Evolutionary conservation across 2,329 filamentous ascomycete species (phyloP).

Genomic region (Cercospora sp.): DNA sequence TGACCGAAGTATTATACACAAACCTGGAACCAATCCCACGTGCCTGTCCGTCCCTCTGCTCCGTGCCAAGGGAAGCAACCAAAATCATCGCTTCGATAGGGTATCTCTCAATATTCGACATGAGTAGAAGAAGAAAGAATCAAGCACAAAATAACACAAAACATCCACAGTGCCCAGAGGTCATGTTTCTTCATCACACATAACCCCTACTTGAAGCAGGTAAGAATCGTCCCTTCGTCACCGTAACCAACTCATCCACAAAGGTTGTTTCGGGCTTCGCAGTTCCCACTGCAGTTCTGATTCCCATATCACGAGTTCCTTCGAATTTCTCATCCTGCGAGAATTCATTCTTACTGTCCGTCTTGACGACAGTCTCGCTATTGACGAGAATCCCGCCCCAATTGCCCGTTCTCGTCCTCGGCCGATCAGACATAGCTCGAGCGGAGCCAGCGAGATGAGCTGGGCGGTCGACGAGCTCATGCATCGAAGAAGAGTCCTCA

Average conservation of each 20-base stretch:
- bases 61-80: neutral
- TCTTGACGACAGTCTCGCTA: constrained; percentile 39
- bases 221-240: constrained; percentile 35
- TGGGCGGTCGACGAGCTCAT: constrained; percentile 34
- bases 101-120: neutral
- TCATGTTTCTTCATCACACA: neutral
- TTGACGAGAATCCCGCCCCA: constrained; percentile 42
- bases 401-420: constrained; percentile 20
- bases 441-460: constrained; percentile 22
- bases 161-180: neutral
- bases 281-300: constrained; percentile 33
- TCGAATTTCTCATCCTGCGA: constrained; percentile 20
- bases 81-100: neutral
- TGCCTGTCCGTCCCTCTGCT: neutral
- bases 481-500: constrained; percentile 26
- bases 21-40: neutral
- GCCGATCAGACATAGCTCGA: constrained; percentile 6
- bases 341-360: constrained; percentile 33
- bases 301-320: constrained; percentile 35
- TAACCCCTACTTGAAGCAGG: constrained; percentile 19
- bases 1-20: neutral
- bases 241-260: constrained; percentile 41
- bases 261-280: constrained; percentile 45
- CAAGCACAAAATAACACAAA: neutral
- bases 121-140: neutral